Evolutionary conservation across 306 rosid species (phyloP), one percentile per base, ranked within the genome.

Genomic region (Herpetospermum pedunculosum): DNA sequence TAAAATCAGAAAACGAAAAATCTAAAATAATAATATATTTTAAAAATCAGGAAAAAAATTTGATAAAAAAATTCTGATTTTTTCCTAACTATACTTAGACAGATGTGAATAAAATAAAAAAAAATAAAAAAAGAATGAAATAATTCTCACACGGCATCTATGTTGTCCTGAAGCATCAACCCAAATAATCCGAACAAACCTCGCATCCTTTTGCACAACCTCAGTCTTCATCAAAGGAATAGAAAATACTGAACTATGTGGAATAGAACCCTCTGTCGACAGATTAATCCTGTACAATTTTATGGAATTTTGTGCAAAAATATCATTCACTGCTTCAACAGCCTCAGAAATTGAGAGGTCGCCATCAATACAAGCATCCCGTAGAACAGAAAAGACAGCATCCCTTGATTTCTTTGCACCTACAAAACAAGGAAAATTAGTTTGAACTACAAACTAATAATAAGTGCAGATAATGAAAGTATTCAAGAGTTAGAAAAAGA

Each of bases 111-210:
- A 32, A 9, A 37, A 28, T 59, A 8, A 13, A 6, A 43, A 48
- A 4, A 35, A 62, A 54, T 14, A 37, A 59, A 59, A 37, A 19
- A 15, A 9, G 73, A 18, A 63, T 3, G 44, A n/a, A n/a, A n/a
- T n/a, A n/a, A n/a, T n/a, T 84, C 97, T 86, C 84, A 93, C 98
- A 26, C 98, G 96, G 70, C 97, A 91, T 84, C 98, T 85, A 26
- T 89, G 94, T 75, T 91, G 98, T 63, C 97, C 98, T 2, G 98
- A 87, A 64, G 76, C 82, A 84, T 93, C 98, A 71, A 81, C 85
- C 96, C 97, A 93, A 37, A 91, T 76, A 65, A 93, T 73, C 58
- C 97, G 98, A 84, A 93, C 88, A 30, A 93, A 76, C 52, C 84
- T 84, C 55, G 23, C 79, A 58, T 85, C 89, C 52, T 52, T 62